phyloP scores from a whole-genome alignment of 805 yeast genomes.

The Nakazawaea populi region DNA sequence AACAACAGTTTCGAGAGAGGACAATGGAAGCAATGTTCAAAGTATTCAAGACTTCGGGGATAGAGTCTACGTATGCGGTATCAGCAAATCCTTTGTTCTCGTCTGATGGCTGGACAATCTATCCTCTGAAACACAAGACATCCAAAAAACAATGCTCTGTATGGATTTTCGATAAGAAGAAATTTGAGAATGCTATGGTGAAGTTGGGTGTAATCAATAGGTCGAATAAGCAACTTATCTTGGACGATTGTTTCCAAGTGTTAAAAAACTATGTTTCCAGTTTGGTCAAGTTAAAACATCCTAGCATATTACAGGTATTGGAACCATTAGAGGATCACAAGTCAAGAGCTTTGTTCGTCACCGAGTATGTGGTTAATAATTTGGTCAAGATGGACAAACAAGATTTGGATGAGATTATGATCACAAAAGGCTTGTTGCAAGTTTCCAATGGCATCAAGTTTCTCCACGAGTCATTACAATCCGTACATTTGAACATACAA shows the following conservation, averaged over 20 bases:
- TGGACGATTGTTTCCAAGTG: slow-evolving; percentile 60
- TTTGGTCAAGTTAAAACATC: slow-evolving; percentile 81
- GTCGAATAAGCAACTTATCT: slow-evolving; percentile 40
- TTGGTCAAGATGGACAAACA: slow-evolving; percentile 26
- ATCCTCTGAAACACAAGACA: slow-evolving; percentile 71
- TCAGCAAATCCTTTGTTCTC: slow-evolving; percentile 67
- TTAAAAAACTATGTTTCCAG: slow-evolving; percentile 64
- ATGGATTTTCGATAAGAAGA: slow-evolving; percentile 79
- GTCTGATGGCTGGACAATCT: slow-evolving; percentile 79
- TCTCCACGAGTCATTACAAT: slow-evolving; percentile 69
- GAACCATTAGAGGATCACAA: slow-evolving; percentile 90
- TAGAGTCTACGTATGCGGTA: slow-evolving; percentile 60
- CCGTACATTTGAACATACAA: slow-evolving; percentile 70
- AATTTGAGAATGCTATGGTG: slow-evolving; percentile 51
- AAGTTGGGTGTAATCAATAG: slow-evolving; percentile 44
- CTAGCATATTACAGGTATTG: slow-evolving; percentile 72
- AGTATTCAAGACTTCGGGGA: slow-evolving; percentile 51
- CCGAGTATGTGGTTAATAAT: slow-evolving; percentile 59
- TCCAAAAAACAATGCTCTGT: slow-evolving; percentile 67
- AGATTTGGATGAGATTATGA: slow-evolving; percentile 63
- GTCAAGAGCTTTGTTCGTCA: slow-evolving; percentile 70
- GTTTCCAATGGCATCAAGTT: slow-evolving; percentile 74
- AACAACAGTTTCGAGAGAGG: not conserved
- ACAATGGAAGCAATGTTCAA: slow-evolving; percentile 36
- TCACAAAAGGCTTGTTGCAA: slow-evolving; percentile 76